Conservation (phyloP, 2,329 filamentous ascomycete genomes). For the Pezicula neosporulosa region DNA sequence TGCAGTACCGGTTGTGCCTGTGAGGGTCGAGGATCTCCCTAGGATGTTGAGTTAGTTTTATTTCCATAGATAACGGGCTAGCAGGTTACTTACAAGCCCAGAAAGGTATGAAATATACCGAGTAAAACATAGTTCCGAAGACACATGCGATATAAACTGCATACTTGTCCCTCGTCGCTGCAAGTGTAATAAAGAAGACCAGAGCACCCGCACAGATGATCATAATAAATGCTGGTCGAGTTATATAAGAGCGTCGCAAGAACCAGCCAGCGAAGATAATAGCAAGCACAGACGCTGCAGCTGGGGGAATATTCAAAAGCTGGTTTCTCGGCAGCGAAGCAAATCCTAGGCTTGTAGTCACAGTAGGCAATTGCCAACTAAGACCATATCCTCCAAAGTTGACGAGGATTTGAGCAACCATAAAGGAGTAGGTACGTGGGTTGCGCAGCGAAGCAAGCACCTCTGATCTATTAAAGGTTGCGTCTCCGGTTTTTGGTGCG, state of each 20-base stretch:
- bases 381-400: conserved; percentile 39
- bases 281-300: conserved; percentile 35
- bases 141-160: conserved; percentile 41
- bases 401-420: conserved; percentile 32
- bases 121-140: conserved; percentile 40
- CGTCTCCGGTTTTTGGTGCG: conserved; percentile 34
- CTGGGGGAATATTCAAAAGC: conserved; percentile 42
- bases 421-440: conserved; percentile 33
- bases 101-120: conserved; percentile 40
- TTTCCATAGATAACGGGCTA: neutral
- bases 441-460: conserved; percentile 32
- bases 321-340: conserved; percentile 39
- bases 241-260: conserved; percentile 34
- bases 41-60: neutral
- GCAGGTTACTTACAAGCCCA: conserved; percentile 33
- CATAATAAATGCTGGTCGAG: conserved; percentile 36
- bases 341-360: conserved; percentile 39
- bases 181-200: conserved; percentile 40
- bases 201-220: conserved; percentile 37
- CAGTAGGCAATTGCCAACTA: conserved; percentile 38
- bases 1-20: conserved; percentile 39
- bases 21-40: conserved; percentile 37
- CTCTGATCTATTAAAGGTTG: conserved; percentile 32
- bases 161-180: conserved; percentile 31
- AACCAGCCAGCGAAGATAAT: conserved; percentile 38